These are phyloP conservation scores for Raddia distichophylla DNA, from an alignment of 176 grass and related monocot species.

Conservation along the genomic window DNA sequence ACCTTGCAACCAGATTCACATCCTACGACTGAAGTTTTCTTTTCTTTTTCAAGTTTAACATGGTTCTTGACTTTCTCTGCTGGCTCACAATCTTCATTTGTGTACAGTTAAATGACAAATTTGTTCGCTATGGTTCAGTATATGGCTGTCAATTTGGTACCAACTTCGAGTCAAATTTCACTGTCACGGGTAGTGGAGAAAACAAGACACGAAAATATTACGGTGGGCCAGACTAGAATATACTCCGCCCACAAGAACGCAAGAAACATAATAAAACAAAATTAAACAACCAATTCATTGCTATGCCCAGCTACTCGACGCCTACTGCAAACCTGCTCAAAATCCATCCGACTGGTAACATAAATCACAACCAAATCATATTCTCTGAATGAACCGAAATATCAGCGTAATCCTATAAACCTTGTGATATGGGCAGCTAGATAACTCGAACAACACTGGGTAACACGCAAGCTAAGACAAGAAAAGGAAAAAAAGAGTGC, in stretches of 20 bases:
- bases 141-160: constrained; percentile 8
- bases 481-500: constrained; percentile 2
- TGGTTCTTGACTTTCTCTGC: neutral
- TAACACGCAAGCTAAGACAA: neutral
- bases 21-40: neutral
- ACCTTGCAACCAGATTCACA: neutral
- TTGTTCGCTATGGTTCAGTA: neutral
- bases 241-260: constrained; percentile 37
- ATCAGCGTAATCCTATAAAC: neutral
- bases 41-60: neutral
- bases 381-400: neutral
- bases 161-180: constrained; percentile 21
- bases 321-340: neutral
- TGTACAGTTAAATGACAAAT: neutral
- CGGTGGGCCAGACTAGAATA: constrained; percentile 47
- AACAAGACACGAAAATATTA: constrained; percentile 39
- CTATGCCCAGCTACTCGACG: constrained; percentile 18
- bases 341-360: constrained; percentile 17
- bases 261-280: constrained; percentile 18
- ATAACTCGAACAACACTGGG: neutral
- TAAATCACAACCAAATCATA: neutral
- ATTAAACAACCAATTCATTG: constrained; percentile 13
- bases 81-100: neutral
- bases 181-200: constrained; percentile 34
- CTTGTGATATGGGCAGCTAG: neutral